These are phyloP conservation scores for Rosa lucieae DNA, from an alignment of 306 rosid genomes.

Conservation along the genomic window DNA sequence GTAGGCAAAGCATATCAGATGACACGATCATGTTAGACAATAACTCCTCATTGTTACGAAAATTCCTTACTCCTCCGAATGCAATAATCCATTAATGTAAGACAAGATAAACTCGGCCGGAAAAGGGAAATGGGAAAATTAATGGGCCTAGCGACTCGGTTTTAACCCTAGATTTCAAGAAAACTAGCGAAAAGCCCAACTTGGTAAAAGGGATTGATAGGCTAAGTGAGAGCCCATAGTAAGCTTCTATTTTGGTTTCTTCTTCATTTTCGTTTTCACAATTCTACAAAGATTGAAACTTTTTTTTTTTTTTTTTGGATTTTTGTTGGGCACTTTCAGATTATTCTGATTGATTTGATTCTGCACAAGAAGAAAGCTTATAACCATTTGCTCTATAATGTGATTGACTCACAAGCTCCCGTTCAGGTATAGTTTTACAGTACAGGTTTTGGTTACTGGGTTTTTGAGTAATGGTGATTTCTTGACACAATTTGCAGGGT, in stretches of 20 bases:
- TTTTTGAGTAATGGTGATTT: background rate
- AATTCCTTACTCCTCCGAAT: too few species aligned
- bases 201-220: background rate
- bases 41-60: too few species aligned
- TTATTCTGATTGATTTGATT: conserved; percentile 69
- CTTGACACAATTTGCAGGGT: conserved; percentile 44
- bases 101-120: too few species aligned
- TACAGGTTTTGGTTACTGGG: conserved; percentile 11
- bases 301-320: background rate
- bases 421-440: conserved; percentile 37
- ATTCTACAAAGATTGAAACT: background rate
- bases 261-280: background rate
- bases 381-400: conserved; percentile 73
- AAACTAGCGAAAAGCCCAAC: background rate
- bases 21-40: too few species aligned
- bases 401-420: conserved; percentile 38
- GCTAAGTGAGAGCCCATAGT: conserved; percentile 30
- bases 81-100: too few species aligned
- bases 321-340: conserved; percentile 36
- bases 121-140: too few species aligned
- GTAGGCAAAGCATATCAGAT: too few species aligned
- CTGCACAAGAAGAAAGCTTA: conserved; percentile 78
- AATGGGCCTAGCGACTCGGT: background rate
- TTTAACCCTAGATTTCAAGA: background rate
- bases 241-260: conserved; percentile 7